A percentile compares a stretch with the other conserved stretches of the same genome.
Conservation (phyloP, 2,329 filamentous ascomycete species). For the Septoria petroselini region DNA sequence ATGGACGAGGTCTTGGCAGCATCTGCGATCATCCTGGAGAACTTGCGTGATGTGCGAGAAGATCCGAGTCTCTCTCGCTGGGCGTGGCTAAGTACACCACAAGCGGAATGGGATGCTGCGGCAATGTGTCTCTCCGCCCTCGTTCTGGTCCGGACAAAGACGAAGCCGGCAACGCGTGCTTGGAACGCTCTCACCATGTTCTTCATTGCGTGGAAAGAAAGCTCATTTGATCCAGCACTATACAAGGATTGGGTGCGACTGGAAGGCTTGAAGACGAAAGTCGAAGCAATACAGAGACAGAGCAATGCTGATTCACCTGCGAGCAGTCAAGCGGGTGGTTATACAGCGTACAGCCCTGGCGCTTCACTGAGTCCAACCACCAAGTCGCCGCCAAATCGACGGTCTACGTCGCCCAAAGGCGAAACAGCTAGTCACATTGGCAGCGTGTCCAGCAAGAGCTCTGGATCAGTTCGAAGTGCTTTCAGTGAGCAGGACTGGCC, state of each 20-base stretch:
- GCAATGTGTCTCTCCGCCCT: conserved; percentile 18
- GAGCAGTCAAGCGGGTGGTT: background rate
- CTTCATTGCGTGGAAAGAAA: conserved; percentile 20
- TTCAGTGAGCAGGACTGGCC: conserved; percentile 16
- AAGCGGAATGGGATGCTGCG: conserved; percentile 21
- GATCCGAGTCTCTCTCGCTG: conserved; percentile 18
- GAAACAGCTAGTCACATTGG: conserved; percentile 3
- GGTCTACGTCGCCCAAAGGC: conserved; percentile 4
- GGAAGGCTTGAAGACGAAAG: conserved; percentile 10
- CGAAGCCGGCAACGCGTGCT: conserved; percentile 14
- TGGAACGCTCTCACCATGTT: conserved; percentile 18
- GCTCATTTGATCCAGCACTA: conserved; percentile 14
- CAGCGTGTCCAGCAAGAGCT: conserved; percentile 13
- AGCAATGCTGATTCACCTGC: background rate
- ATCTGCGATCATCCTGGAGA: conserved; percentile 14
- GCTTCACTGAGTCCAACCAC: background rate
- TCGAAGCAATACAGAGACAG: conserved; percentile 11
- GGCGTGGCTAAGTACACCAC: conserved; percentile 20
- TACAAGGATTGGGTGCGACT: conserved; percentile 18
- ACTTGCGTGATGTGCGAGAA: conserved; percentile 15
- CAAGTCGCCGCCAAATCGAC: background rate
- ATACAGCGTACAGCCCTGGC: conserved; percentile 6
- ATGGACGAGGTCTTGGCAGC: conserved; percentile 22
- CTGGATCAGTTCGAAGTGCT: conserved; percentile 7
- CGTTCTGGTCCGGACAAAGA: conserved; percentile 10